These are phyloP conservation scores for Candida endomychidarum DNA, from an alignment of 805 yeast species.

Conservation along the genomic window DNA sequence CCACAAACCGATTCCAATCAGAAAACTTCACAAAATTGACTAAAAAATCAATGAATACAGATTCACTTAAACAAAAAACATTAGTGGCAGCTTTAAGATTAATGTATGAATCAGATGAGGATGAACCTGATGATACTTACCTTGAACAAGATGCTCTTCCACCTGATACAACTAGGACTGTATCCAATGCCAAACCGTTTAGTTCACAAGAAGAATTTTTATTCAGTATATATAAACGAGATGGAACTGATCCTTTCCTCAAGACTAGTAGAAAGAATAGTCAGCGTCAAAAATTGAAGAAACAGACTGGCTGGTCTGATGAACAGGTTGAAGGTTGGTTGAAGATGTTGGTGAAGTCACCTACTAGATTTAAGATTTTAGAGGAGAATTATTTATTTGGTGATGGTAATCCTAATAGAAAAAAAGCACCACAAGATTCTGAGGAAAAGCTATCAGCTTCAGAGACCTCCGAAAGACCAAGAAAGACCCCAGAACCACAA, in stretches of 20 bases:
- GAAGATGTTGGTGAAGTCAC: constrained; percentile 65
- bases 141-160: constrained; percentile 52
- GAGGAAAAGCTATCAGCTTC: too few relatives aligned
- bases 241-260: constrained; percentile 44
- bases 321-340: constrained; percentile 96
- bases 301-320: constrained; percentile 69
- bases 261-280: constrained; percentile 51
- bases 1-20: constrained; percentile 6
- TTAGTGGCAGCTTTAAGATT: constrained; percentile 59
- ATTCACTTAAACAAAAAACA: constrained; percentile 51
- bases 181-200: constrained; percentile 16
- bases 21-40: constrained; percentile 5
- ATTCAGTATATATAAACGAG: constrained; percentile 52
- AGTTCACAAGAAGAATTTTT: constrained; percentile 54
- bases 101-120: constrained; percentile 75
- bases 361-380: constrained; percentile 56
- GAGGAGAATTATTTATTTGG: constrained; percentile 58
- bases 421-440: too few relatives aligned
- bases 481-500: not conserved
- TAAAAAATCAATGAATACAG: constrained; percentile 8
- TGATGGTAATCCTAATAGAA: constrained; percentile 15
- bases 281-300: constrained; percentile 46
- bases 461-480: not conserved
- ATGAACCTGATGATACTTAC: constrained; percentile 77
- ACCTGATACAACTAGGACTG: constrained; percentile 1